A percentile compares a stretch with the other conserved stretches of the same genome.
These are phyloP conservation scores for Pythium angustatum DNA, from an alignment of 352 stramenopile genomes.

Conservation along the genomic window DNA sequence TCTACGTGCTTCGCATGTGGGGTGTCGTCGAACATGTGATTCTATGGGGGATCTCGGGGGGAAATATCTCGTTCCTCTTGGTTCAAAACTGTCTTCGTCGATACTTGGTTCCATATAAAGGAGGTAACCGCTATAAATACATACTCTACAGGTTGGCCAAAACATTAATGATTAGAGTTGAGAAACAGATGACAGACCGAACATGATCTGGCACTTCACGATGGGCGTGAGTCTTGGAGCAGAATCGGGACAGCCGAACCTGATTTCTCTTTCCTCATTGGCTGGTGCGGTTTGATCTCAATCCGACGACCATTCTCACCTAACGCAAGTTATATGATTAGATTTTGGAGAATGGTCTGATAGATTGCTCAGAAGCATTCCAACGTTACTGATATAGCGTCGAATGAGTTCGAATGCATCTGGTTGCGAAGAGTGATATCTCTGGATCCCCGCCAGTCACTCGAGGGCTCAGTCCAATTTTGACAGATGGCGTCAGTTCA, in stretches of 20 bases:
- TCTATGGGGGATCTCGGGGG: slow-evolving; percentile 10
- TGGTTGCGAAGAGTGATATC: slow-evolving; percentile 27
- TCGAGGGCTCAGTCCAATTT: background rate
- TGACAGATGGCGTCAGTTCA: slow-evolving; percentile 1
- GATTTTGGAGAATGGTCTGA: background rate
- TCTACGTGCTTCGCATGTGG: background rate
- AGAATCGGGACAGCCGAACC: slow-evolving; percentile 10
- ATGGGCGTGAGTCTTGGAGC: background rate
- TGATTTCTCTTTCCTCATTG: slow-evolving; percentile 20
- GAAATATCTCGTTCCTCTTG: slow-evolving; percentile 1
- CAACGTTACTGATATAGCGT: slow-evolving; percentile 1
- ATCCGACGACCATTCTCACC: background rate
- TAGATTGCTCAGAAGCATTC: background rate
- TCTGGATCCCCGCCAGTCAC: slow-evolving; percentile 24
- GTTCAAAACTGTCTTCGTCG: background rate
- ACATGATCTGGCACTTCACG: slow-evolving; percentile 21
- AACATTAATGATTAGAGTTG: background rate
- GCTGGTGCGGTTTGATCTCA: background rate
- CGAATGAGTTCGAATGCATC: slow-evolving; percentile 4
- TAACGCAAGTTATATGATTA: slow-evolving; percentile 5
- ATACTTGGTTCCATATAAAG: background rate
- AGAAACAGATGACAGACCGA: background rate
- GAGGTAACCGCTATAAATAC: background rate
- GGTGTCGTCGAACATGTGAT: background rate
- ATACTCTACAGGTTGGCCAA: background rate